phyloP scores from a whole-genome alignment of 2,329 filamentous ascomycete species.

The Fusarium succisae region DNA sequence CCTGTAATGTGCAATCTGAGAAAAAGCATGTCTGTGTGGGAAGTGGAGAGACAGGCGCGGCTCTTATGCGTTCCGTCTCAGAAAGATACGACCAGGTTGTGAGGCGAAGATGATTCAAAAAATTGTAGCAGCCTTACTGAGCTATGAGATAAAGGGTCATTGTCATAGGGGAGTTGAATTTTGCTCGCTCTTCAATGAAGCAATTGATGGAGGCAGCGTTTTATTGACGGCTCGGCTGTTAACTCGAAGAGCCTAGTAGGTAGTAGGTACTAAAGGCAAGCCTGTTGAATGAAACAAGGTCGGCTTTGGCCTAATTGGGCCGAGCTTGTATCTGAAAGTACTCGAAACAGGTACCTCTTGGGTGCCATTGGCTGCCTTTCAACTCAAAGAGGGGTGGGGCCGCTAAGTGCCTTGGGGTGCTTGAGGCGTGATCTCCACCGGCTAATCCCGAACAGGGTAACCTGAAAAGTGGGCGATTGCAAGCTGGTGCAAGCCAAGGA shows the following conservation, averaged over 20 bases:
- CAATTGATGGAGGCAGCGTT: not conserved
- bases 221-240: not conserved
- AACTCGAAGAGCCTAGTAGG: not conserved
- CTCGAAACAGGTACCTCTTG: conserved; percentile 32
- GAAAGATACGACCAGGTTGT: conserved; percentile 9
- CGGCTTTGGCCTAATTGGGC: conserved; percentile 12
- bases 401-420: conserved; percentile 11
- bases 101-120: conserved; percentile 10
- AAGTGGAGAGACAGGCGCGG: conserved; percentile 24
- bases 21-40: conserved; percentile 23
- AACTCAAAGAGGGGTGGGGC: conserved; percentile 1
- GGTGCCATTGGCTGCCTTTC: conserved; percentile 20
- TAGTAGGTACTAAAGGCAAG: not conserved
- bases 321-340: conserved; percentile 26
- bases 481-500: conserved; percentile 14
- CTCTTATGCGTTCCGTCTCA: conserved; percentile 30
- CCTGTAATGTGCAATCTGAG: conserved; percentile 29
- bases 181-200: not conserved
- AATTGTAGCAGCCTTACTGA: not conserved
- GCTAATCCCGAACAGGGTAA: conserved; percentile 26
- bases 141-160: not conserved
- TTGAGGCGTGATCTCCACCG: not conserved
- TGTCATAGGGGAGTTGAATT: not conserved
- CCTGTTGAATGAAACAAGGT: not conserved
- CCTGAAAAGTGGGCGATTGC: conserved; percentile 17